A percentile compares a stretch with the other conserved stretches of the same genome.
phyloP scores from a whole-genome alignment of 768 basidiomycete species.

The Boletus sensibilis region DNA sequence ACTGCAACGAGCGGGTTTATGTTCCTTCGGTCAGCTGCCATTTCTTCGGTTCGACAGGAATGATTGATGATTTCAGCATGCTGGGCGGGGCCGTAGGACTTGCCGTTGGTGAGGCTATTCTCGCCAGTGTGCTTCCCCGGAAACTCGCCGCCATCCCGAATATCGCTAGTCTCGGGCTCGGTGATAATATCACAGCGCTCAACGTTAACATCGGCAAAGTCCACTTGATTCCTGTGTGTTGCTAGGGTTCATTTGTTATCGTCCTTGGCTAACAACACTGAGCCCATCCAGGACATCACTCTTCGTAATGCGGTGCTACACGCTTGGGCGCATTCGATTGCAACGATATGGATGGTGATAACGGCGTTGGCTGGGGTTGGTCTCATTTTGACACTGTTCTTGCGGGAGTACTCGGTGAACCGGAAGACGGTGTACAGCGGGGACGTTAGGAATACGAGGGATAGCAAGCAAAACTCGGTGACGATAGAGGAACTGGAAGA shows the following conservation, averaged over 20 bases:
- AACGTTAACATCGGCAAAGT: slow-evolving; percentile 46
- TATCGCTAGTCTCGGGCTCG: slow-evolving; percentile 18
- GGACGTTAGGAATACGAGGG: slow-evolving; percentile 20
- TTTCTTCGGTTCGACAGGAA: background rate
- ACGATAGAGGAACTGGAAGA: background rate
- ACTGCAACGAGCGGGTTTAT: slow-evolving; percentile 72
- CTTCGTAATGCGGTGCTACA: slow-evolving; percentile 51
- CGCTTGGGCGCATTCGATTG: slow-evolving; percentile 63
- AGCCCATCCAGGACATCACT: slow-evolving; percentile 42
- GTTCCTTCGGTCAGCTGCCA: slow-evolving; percentile 53
- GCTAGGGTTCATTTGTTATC: background rate
- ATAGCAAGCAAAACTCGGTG: background rate
- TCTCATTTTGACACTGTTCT: slow-evolving; percentile 50
- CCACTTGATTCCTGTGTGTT: slow-evolving; percentile 23
- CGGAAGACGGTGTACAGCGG: slow-evolving; percentile 45
- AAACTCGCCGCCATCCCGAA: slow-evolving; percentile 37
- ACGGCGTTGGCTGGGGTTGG: slow-evolving; percentile 56
- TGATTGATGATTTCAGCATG: slow-evolving; percentile 38
- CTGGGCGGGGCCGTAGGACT: slow-evolving; percentile 74
- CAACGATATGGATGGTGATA: slow-evolving; percentile 61
- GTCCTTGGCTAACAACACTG: background rate
- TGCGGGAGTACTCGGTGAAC: slow-evolving; percentile 59
- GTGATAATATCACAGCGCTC: slow-evolving; percentile 42
- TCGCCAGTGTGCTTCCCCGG: slow-evolving; percentile 49
- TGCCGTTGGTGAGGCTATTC: slow-evolving; percentile 68